phyloP scores from a whole-genome alignment of 805 yeast species.

The Schwanniomyces vanrijiae region DNA sequence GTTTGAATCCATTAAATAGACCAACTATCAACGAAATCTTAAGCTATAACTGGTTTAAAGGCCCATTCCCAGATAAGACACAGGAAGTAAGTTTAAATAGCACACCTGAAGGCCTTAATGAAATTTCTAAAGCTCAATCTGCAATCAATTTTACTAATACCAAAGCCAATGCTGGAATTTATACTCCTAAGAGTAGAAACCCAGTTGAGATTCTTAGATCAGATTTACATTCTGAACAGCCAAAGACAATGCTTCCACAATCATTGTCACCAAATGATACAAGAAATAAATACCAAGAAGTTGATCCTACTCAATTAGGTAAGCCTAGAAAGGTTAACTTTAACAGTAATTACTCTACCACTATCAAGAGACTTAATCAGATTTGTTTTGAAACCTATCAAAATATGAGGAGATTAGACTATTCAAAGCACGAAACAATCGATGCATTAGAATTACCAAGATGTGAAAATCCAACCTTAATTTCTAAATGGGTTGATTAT shows the following conservation, averaged over 20 bases:
- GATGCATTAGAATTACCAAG: constrained; percentile 39
- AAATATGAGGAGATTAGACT: constrained; percentile 44
- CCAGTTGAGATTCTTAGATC: constrained; percentile 71
- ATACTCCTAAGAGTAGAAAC: constrained; percentile 50
- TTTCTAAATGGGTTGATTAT: constrained; percentile 97
- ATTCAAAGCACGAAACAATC: constrained; percentile 30
- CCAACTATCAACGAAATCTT: constrained; percentile 79
- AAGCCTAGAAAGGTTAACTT: constrained; percentile 39
- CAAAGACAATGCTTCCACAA: constrained; percentile 73
- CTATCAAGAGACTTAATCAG: constrained; percentile 38
- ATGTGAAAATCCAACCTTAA: constrained; percentile 62
- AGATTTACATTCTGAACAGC: constrained; percentile 68
- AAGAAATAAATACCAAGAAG: constrained; percentile 79
- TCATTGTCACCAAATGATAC: constrained; percentile 93
- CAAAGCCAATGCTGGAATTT: constrained; percentile 64
- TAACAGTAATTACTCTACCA: constrained; percentile 36
- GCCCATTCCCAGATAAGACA: constrained; percentile 74
- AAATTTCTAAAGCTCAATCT: constrained; percentile 60
- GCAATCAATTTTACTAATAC: constrained; percentile 65
- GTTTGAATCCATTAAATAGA: constrained; percentile 76
- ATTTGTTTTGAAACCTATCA: constrained; percentile 36
- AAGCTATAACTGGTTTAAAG: constrained; percentile 83
- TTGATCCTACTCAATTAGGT: constrained; percentile 39
- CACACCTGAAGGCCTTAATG: constrained; percentile 57
- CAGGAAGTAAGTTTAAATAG: constrained; percentile 61